Evolutionary conservation across 129 eudicot species (phyloP), one percentile per base, ranked within the genome.

Genomic region (Gnaphalium uliginosum): DNA sequence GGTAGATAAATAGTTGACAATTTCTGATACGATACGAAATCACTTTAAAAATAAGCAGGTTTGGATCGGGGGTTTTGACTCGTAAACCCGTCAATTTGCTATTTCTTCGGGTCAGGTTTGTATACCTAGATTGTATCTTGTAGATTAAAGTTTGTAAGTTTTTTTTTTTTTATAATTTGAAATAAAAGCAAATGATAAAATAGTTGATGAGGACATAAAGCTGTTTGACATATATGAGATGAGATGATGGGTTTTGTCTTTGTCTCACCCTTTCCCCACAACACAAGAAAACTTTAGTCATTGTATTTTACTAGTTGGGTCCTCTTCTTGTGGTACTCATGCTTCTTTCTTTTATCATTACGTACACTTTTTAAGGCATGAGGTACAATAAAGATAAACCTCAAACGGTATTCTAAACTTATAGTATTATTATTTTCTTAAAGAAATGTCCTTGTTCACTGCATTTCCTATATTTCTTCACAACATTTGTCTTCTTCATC

Each of bases 141-240:
- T 10, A 39, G 2, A 37, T 37, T 43, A 43, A 43, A 43, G 51
- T 43, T 13, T 11, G 46, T 43, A 43, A 13, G 18, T 14, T 10
- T 43, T 43, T 39, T 39, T 39, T 6, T 30, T 1, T 30, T 1
- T 8, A 15, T 15, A 33, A 30, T 43, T 70, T 72, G 1, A 14
- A 64, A 10, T 60, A 25, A 63, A 61, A 76, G 72, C 15, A 50
- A 64, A 81, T 76, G 85, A 83, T 83, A 72, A 73, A 72, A 68
- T 74, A 78, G 81, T 60, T 61, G 89, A 86, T 79, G 78, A 76
- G 68, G 88, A 84, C 88, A 76, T 84, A 84, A 87, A 84, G 91
- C 66, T 81, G 85, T 82, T 84, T 81, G 86, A 87, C 32, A 48
- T 43, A 68, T 64, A 37, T 76, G 77, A 65, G 68, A 72, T 77